Conservation (phyloP, 2,329 filamentous ascomycete species). For the Colletotrichum filicis region DNA sequence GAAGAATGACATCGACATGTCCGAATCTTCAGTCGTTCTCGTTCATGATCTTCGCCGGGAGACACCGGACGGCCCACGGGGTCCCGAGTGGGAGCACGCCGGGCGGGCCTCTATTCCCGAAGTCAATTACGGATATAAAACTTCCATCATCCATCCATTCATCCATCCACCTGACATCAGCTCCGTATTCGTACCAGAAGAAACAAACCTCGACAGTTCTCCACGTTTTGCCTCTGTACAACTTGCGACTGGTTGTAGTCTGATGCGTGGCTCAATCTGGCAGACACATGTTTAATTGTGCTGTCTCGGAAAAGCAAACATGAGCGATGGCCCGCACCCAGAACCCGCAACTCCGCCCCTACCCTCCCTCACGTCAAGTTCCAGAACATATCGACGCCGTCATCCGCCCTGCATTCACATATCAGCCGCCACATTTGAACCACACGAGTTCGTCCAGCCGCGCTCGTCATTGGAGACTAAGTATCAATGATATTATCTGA, state of each 20-base stretch:
- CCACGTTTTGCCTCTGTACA: neutral
- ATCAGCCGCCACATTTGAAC: neutral
- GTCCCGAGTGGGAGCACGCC: neutral
- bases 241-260: neutral
- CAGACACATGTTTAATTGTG: neutral
- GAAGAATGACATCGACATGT: neutral
- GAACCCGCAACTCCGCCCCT: neutral
- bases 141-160: neutral
- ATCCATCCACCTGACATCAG: neutral
- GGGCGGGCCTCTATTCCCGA: neutral
- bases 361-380: neutral
- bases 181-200: no score
- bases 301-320: neutral
- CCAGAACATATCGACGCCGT: neutral
- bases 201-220: constrained; percentile 3
- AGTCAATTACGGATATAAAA: neutral
- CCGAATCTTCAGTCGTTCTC: neutral
- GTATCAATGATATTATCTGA: neutral
- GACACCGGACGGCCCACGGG: no score
- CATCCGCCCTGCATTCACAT: neutral
- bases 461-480: neutral
- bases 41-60: neutral
- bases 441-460: neutral
- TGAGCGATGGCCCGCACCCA: neutral
- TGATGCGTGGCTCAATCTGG: neutral